Percentiles rank a stretch among this genome's conserved stretches.
Evolutionary conservation across 225 moss, liverwort and hornwort genomes (phyloP).

Genomic region (Neckera pumila): DNA sequence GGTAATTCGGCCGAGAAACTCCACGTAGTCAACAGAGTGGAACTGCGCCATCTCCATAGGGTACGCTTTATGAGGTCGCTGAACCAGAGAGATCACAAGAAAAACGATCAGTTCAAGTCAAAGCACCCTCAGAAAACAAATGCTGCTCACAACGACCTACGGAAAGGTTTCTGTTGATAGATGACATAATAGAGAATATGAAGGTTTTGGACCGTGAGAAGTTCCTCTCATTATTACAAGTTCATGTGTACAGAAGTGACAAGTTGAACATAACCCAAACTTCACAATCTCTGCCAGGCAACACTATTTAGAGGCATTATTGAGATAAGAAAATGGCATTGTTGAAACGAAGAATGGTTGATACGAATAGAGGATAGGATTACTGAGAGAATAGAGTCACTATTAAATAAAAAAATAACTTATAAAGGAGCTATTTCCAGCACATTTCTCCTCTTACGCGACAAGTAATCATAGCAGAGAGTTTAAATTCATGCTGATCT

Average conservation of each 20-base stretch:
- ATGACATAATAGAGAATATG: background rate
- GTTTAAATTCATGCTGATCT: background rate
- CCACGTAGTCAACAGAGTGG: slow-evolving; percentile 91
- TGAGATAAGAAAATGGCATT: background rate
- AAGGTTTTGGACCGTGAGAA: background rate
- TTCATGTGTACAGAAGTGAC: background rate
- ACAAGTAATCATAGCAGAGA: background rate
- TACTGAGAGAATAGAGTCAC: background rate
- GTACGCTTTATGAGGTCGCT: slow-evolving; percentile 97
- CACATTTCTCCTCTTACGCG: background rate
- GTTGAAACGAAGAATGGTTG: background rate
- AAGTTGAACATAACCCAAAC: background rate
- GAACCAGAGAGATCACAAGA: background rate
- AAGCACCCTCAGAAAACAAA: background rate
- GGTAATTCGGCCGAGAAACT: slow-evolving; percentile 81
- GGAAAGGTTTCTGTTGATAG: background rate
- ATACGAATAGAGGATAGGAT: background rate
- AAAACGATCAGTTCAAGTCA: background rate
- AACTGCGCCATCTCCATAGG: slow-evolving; percentile 96
- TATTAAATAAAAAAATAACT: background rate
- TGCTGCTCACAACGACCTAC: background rate
- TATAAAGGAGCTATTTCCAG: background rate
- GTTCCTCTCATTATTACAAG: background rate
- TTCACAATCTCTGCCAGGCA: background rate
- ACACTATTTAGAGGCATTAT: background rate